These are phyloP conservation scores for Luffa aegyptiaca DNA, from an alignment of 306 rosid species.

Conservation along the genomic window DNA sequence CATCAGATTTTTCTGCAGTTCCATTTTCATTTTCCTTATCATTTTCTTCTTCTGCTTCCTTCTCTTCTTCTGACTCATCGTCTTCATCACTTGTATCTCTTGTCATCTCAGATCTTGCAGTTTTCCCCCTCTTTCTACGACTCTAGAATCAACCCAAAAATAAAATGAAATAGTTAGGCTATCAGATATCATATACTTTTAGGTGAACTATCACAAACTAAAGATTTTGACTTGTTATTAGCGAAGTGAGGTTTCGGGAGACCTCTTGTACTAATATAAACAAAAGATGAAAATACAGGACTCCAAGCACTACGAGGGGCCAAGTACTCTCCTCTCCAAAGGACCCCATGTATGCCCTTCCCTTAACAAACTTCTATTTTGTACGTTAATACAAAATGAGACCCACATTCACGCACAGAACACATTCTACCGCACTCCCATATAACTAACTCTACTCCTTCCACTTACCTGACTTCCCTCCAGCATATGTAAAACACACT, in stretches of 20 bases:
- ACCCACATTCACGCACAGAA: not conserved
- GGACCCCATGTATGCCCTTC: not conserved
- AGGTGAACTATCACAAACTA: not conserved
- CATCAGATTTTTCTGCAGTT: conserved; percentile 60
- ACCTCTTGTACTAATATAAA: not conserved
- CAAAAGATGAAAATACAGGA: not conserved
- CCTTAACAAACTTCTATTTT: not conserved
- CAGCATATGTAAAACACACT: not conserved
- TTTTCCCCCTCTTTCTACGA: conserved; percentile 47
- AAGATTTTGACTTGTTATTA: not conserved
- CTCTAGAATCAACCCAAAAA: conserved; percentile 33
- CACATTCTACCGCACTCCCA: not conserved
- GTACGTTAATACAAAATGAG: not conserved
- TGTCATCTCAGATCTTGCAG: conserved; percentile 34
- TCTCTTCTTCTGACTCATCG: conserved; percentile 43
- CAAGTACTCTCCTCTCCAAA: not conserved
- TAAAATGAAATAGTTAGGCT: not conserved
- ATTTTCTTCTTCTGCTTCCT: conserved; percentile 38
- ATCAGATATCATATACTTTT: not conserved
- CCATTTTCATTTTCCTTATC: conserved; percentile 68
- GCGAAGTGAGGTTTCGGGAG: not conserved
- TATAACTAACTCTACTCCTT: not conserved
- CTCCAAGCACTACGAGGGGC: not conserved
- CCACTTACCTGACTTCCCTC: not conserved
- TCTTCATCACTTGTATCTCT: conserved; percentile 57